Evolutionary conservation across 2,329 filamentous ascomycete species (phyloP).

Genomic region (Talaromyces verruculosus): DNA sequence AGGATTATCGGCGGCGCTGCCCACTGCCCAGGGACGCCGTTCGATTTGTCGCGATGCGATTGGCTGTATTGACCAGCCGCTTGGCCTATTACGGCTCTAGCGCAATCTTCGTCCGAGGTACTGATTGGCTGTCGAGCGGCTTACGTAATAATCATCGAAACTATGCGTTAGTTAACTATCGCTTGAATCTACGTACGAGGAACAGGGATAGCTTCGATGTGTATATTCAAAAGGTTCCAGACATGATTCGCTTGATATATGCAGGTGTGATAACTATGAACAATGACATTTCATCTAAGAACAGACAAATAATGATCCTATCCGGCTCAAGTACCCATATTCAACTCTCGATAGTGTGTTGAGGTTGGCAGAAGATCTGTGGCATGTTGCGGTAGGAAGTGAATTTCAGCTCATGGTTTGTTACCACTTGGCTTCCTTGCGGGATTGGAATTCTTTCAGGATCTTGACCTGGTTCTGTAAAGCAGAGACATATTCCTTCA

Average conservation of each 20-base stretch:
- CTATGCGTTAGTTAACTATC: conserved; percentile 10
- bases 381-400: neutral
- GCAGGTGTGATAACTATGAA: neutral
- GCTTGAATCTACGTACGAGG: neutral
- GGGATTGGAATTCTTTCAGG: conserved; percentile 63
- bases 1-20: neutral
- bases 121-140: neutral
- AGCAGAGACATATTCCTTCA: conserved; percentile 71
- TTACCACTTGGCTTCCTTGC: conserved; percentile 53
- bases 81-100: neutral
- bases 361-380: neutral
- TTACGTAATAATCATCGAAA: neutral
- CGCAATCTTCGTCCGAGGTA: neutral
- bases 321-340: conserved; percentile 28
- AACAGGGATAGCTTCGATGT: neutral
- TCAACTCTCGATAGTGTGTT: neutral
- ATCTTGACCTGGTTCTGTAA: conserved; percentile 78
- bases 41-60: conserved; percentile 1
- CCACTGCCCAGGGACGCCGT: conserved; percentile 1
- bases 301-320: conserved; percentile 22
- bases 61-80: neutral
- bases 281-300: conserved; percentile 21
- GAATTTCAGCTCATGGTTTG: neutral
- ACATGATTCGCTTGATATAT: conserved; percentile 11
- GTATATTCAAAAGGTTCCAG: neutral